Evolutionary conservation across 208 protist genomes (phyloP), one percentile per base, ranked within the genome.

Genomic region (Wallacemonas sp.): DNA sequence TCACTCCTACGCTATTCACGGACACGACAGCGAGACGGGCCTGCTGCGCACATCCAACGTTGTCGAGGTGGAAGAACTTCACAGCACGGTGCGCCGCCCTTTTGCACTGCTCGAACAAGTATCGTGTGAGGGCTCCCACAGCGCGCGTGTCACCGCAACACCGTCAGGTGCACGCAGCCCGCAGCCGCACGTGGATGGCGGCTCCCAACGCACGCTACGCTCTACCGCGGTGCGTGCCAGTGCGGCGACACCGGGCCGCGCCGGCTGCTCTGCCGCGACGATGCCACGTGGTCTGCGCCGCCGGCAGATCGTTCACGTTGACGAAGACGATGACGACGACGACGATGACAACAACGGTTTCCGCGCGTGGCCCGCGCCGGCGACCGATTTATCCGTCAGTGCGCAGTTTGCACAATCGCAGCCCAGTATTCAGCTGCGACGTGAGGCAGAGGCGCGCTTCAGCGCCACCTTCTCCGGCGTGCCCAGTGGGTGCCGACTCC

Each of bases 61-160:
- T 15, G 67, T 70, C 1, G 48, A 73, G 50, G 73, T 79, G 48
- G 73, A 79, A 63, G 73, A 73, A 59, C 67, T 79, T 34, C 48
- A 62, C 5, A 68, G 67, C 34, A 63, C 39, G 12, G 66, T 73
- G 58, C 73, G 52, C 24, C 65, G 54, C 13, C 27, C 67, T 33
- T 21, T 48, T n/a, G 37, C 63, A 24, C 10, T 55, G 48, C 58
- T 76, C 13, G 54, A 57, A 22, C 36, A 57, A 30, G 70, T 76
- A 6, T 45, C 48, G 1, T 38, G 27, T 36, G 4, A 46, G 3
- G 26, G 27, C 0, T 62, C 55, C 12, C 13, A 4, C 19, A 59
- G 19, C 17, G 39, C 17, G 0, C 6, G 30, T 5, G 13, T 22
- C 53, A 19, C 36, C 9, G 22, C 9, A 8, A 6, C 17, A 9